Percentiles rank a stretch among this genome's conserved stretches.
These are phyloP conservation scores for Ceratopteris richardii DNA, from an alignment of 75 land plant genomes.

Conservation along the genomic window DNA sequence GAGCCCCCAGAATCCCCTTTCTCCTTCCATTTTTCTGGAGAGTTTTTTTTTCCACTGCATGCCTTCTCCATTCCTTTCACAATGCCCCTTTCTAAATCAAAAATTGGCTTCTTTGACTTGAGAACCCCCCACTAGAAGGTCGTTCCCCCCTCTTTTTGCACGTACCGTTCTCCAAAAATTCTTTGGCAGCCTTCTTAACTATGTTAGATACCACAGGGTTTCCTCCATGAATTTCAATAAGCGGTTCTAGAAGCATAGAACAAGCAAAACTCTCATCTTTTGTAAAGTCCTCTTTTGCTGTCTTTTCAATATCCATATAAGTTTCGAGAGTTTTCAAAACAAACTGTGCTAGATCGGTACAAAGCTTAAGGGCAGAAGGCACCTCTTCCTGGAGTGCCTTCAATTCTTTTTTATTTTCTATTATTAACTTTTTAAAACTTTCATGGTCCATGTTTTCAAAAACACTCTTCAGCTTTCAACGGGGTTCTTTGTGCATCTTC, in stretches of 20 bases:
- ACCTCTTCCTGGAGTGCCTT: constrained; percentile 47
- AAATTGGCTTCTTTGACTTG: no score
- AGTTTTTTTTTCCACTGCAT: no score
- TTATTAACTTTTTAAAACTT: constrained; percentile 45
- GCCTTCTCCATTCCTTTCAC: no score
- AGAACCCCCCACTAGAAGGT: no score
- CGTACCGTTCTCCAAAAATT: constrained; percentile 49
- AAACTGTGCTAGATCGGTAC: constrained; percentile 55
- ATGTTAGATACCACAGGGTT: constrained; percentile 40
- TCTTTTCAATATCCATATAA: constrained; percentile 36
- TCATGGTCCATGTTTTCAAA: constrained; percentile 73
- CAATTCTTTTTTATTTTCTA: constrained; percentile 45
- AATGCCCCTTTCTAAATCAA: no score
- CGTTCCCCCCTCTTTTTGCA: no score
- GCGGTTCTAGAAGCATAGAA: constrained; percentile 44
- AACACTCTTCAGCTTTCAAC: constrained; percentile 38
- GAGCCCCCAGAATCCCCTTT: no score
- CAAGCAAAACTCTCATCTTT: constrained; percentile 45
- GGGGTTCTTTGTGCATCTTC: constrained; percentile 19
- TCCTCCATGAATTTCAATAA: constrained; percentile 30
- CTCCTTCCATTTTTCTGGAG: no score
- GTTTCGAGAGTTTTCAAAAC: constrained; percentile 62
- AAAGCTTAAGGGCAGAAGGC: constrained; percentile 53
- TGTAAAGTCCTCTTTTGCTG: constrained; percentile 14
- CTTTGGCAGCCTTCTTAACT: constrained; percentile 54